These are phyloP conservation scores for Musa schizocarpa DNA, from an alignment of 176 grass and related monocot genomes.

Conservation along the genomic window DNA sequence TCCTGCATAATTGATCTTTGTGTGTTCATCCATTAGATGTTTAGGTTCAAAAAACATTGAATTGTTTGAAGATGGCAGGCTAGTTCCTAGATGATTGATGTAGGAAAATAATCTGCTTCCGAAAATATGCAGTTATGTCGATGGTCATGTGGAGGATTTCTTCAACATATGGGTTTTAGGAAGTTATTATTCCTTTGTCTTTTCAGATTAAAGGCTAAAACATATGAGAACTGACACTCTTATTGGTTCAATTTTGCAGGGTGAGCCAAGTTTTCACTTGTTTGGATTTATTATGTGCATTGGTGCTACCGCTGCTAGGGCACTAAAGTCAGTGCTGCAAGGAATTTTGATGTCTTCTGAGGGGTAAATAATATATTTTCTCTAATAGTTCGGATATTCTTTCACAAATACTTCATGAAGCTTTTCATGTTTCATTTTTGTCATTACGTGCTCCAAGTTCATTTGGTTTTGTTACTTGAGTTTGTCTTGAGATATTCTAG, in stretches of 20 bases:
- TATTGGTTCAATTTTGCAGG: slow-evolving; percentile 26
- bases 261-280: slow-evolving; percentile 75
- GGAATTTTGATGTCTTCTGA: slow-evolving; percentile 60
- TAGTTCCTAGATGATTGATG: neutral
- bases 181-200: neutral
- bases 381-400: neutral
- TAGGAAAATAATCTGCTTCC: neutral
- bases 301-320: slow-evolving; percentile 52
- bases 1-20: neutral
- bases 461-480: too few relatives aligned
- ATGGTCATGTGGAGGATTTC: too few relatives aligned
- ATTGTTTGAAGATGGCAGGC: neutral
- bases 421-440: neutral
- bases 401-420: neutral
- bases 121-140: neutral
- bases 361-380: slow-evolving; percentile 27
- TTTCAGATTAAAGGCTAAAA: neutral
- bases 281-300: slow-evolving; percentile 74
- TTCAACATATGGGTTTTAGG: too few relatives aligned
- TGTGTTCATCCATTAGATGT: neutral
- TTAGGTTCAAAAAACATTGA: neutral
- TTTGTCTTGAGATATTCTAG: too few relatives aligned
- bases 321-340: slow-evolving; percentile 71
- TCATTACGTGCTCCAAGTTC: neutral
- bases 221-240: neutral